Evolutionary conservation across 2,329 filamentous ascomycete genomes (phyloP).

Genomic region (Chaetomium sp.): DNA sequence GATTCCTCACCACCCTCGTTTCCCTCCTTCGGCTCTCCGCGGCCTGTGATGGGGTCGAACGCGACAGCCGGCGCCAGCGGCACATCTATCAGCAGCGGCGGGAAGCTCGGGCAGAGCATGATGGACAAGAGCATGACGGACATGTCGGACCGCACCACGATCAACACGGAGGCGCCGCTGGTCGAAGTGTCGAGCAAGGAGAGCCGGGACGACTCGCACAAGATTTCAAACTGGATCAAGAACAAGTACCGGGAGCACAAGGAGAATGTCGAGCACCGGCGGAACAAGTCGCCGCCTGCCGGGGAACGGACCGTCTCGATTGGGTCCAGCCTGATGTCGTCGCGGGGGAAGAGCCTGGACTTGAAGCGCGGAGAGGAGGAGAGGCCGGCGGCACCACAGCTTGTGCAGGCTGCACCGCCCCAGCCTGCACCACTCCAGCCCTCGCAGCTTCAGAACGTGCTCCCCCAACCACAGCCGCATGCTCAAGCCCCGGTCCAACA

Average conservation of each 20-base stretch:
- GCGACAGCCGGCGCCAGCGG: constrained; percentile 66
- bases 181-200: constrained; percentile 44
- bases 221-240: constrained; percentile 60
- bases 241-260: constrained; percentile 63
- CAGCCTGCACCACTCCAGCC: not conserved
- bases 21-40: constrained; percentile 48
- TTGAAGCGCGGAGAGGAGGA: constrained; percentile 48
- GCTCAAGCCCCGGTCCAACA: not conserved
- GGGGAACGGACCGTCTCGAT: constrained; percentile 40
- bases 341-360: constrained; percentile 53
- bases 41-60: constrained; percentile 60
- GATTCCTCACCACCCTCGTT: constrained; percentile 51
- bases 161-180: constrained; percentile 44
- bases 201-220: constrained; percentile 52
- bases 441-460: not conserved
- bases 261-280: constrained; percentile 56
- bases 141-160: constrained; percentile 48
- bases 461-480: not conserved
- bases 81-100: constrained; percentile 67
- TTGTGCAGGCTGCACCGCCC: not conserved
- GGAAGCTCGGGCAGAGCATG: constrained; percentile 52
- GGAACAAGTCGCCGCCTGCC: constrained; percentile 56
- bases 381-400: constrained; percentile 21
- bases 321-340: constrained; percentile 40
- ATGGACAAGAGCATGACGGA: constrained; percentile 46